Conservation (phyloP, 164 flowering plant species). For the Chimonanthus praecox region DNA sequence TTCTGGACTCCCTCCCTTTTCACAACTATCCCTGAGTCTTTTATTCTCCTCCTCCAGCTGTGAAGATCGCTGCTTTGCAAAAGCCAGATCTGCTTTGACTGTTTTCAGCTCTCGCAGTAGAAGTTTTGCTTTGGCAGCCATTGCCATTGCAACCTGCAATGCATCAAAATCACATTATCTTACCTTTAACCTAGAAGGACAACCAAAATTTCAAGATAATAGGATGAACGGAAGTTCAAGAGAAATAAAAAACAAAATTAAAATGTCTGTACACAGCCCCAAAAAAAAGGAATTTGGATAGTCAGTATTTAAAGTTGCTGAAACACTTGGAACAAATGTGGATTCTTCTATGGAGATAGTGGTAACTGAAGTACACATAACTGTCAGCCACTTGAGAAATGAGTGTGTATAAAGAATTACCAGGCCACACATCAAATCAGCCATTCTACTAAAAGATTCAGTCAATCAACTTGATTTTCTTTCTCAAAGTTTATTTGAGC, state of each 20-base stretch:
- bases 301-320: neutral
- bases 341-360: neutral
- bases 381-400: neutral
- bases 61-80: slow-evolving; percentile 78
- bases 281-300: neutral
- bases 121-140: slow-evolving; percentile 94
- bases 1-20: slow-evolving; percentile 63
- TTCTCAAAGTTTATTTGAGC: neutral
- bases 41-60: slow-evolving; percentile 97
- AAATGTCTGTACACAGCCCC: neutral
- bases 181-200: neutral
- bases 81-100: slow-evolving; percentile 88
- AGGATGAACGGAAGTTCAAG: neutral
- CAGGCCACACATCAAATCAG: neutral
- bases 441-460: neutral
- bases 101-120: slow-evolving; percentile 91
- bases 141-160: slow-evolving; percentile 91
- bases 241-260: neutral
- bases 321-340: neutral
- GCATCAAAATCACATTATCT: neutral
- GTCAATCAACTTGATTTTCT: neutral
- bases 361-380: neutral
- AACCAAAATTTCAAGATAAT: neutral
- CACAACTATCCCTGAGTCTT: slow-evolving; percentile 61
- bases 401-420: neutral